These are phyloP conservation scores for Talaromyces marneffei DNA, from an alignment of 2,329 filamentous ascomycete species.

Conservation along the genomic window DNA sequence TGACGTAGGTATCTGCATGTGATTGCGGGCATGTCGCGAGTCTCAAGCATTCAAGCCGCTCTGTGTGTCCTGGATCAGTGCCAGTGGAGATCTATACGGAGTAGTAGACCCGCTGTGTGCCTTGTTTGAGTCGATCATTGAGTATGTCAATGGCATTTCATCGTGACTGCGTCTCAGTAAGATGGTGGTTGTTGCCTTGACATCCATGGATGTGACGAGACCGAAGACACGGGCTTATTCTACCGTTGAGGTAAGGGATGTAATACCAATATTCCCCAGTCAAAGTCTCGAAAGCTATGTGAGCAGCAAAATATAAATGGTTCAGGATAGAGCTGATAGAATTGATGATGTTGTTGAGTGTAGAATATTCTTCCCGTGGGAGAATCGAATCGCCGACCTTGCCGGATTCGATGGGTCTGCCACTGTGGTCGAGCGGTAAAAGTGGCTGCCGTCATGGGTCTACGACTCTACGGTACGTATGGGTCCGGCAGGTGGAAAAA, in stretches of 20 bases:
- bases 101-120: not conserved
- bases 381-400: not conserved
- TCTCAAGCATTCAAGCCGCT: not conserved
- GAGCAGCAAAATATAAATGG: not conserved
- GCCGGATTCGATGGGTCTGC: not conserved
- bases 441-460: not conserved
- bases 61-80: no score
- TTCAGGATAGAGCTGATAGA: not conserved
- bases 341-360: not conserved
- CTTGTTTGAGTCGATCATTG: constrained; percentile 3
- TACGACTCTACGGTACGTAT: no score
- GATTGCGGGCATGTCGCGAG: constrained; percentile 1
- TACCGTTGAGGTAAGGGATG: no score
- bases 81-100: no score
- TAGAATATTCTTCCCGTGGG: not conserved
- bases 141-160: not conserved
- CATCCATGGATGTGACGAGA: not conserved
- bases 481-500: not conserved
- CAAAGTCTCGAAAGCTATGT: not conserved
- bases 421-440: not conserved
- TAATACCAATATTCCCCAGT: not conserved
- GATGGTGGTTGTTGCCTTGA: not conserved
- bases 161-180: not conserved
- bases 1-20: constrained; percentile 11
- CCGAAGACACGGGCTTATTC: no score